Evolutionary conservation across 495 filamentous ascomycete genomes (phyloP), one percentile per base, ranked within the genome.

Genomic region (Penicillium pulvis): DNA sequence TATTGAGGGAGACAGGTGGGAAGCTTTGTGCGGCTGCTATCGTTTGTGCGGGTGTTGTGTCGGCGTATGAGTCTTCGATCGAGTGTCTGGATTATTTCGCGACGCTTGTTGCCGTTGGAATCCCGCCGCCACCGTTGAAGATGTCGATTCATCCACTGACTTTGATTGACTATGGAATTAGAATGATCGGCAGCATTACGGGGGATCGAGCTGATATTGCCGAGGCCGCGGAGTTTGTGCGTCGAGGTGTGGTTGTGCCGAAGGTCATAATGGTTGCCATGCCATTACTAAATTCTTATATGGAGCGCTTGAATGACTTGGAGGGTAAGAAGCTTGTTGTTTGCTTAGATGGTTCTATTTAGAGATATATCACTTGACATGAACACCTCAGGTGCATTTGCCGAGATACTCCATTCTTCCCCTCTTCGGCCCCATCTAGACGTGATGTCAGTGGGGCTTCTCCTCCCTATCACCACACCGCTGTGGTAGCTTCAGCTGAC

Each of bases 161-260:
- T 8, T 30, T 55, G 42, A 55, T 55, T 33, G 53, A 55, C 48
- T 30, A 33, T 24, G 53, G 53, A 24, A 41, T 41, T 7, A 8
- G 26, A 28, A 35, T 45, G 9, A 26, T 46, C 5, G 42, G 42
- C 24, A 30, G 41, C 10, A 30, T 31, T 14, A 31, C 42, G 2
- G 53, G 41, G 36, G 50, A 35, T 47, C 53, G 53, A 0, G 16
- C 16, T 14, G 53, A 55, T 55, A 36, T 55, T 14, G 12, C 33
- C 2, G 53, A 55, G 26, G 53, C 53, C 4, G 12, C 19, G n/a
- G 42, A 55, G 28, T 55, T 55, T 47, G 42, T 55, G 2, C 20
- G 28, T 16, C 24, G 42, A 10, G 42, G 53, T 2, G 6, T 55
- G 14, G 53, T 55, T 1, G 35, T 20, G 4, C 53, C 53, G 12